phyloP scores from a whole-genome alignment of 306 rosid genomes.

The Vicia faba region DNA sequence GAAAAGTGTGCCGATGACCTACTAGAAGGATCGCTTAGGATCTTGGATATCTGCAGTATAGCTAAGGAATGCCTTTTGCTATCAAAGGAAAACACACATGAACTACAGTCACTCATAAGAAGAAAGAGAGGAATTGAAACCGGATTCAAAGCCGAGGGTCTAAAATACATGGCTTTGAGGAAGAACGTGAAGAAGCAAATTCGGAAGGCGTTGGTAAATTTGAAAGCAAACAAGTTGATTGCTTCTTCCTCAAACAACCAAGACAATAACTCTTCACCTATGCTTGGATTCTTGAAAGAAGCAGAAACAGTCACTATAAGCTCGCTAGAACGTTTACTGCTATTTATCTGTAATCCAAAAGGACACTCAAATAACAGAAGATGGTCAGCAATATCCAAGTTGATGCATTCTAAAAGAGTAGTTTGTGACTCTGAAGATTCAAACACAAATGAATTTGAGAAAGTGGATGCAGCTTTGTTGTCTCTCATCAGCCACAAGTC shows the following conservation, averaged over 20 bases:
- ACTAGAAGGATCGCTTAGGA: constrained; percentile 36
- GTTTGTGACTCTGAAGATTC: constrained; percentile 29
- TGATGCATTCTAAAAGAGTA: constrained; percentile 36
- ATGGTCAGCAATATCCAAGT: constrained; percentile 44
- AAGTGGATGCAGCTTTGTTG: constrained; percentile 32
- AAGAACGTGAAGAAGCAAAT: constrained; percentile 36
- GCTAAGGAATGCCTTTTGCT: constrained; percentile 31
- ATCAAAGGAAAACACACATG: constrained; percentile 37
- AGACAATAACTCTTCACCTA: neutral
- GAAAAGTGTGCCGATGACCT: constrained; percentile 21
- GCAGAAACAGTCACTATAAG: constrained; percentile 33
- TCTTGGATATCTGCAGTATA: constrained; percentile 34
- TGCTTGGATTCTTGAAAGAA: constrained; percentile 32
- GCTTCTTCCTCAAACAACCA: constrained; percentile 15
- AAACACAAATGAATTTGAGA: constrained; percentile 28
- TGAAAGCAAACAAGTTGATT: constrained; percentile 27
- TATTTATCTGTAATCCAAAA: constrained; percentile 32
- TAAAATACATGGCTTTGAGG: constrained; percentile 33
- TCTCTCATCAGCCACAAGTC: neutral
- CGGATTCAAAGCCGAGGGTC: constrained; percentile 18
- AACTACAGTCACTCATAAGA: constrained; percentile 38
- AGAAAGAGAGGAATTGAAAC: constrained; percentile 28
- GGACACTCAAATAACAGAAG: constrained; percentile 28
- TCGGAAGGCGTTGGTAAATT: constrained; percentile 31
- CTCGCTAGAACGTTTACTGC: constrained; percentile 33